Evolutionary conservation across 1,139 yeast species (phyloP).

Genomic region (Saccharomycopsis phalli): DNA sequence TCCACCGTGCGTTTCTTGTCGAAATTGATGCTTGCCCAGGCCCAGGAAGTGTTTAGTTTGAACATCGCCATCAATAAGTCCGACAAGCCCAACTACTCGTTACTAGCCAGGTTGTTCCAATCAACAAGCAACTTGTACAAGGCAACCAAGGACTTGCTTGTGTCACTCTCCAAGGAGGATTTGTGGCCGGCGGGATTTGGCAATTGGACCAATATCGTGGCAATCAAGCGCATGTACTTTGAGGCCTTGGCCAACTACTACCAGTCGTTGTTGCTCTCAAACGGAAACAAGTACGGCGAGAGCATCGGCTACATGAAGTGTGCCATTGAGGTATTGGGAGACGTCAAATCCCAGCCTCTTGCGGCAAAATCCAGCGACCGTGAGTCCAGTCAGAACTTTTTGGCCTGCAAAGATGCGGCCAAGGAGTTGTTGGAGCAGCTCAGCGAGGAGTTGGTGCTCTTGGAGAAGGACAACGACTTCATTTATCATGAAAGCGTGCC

Average conservation of each 20-base stretch:
- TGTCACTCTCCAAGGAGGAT: constrained; percentile 34
- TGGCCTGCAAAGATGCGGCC: constrained; percentile 4
- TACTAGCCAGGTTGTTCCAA: constrained; percentile 64
- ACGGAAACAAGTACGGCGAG: constrained; percentile 54
- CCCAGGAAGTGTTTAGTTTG: constrained; percentile 74
- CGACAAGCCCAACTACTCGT: constrained; percentile 36
- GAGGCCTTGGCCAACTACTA: constrained; percentile 42
- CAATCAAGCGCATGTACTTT: constrained; percentile 37
- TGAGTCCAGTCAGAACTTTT: constrained; percentile 11
- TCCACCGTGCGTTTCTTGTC: constrained; percentile 59
- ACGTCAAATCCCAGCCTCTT: constrained; percentile 6
- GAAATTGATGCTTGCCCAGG: constrained; percentile 71
- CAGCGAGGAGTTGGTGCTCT: constrained; percentile 25
- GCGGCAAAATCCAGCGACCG: constrained; percentile 6
- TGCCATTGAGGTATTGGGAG: constrained; percentile 29
- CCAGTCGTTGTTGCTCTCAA: constrained; percentile 36
- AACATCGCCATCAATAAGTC: constrained; percentile 43
- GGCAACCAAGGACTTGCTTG: constrained; percentile 38
- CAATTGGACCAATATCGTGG: constrained; percentile 35
- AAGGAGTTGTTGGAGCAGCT: constrained; percentile 12
- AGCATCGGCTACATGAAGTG: constrained; percentile 61
- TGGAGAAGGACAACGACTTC: constrained; percentile 79
- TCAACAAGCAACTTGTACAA: constrained; percentile 52
- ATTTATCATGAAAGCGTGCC: constrained; percentile 79
- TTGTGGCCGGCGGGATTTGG: constrained; percentile 42